Conservation (phyloP, 805 yeast genomes). For the Hanseniaspora guilliermondii region DNA sequence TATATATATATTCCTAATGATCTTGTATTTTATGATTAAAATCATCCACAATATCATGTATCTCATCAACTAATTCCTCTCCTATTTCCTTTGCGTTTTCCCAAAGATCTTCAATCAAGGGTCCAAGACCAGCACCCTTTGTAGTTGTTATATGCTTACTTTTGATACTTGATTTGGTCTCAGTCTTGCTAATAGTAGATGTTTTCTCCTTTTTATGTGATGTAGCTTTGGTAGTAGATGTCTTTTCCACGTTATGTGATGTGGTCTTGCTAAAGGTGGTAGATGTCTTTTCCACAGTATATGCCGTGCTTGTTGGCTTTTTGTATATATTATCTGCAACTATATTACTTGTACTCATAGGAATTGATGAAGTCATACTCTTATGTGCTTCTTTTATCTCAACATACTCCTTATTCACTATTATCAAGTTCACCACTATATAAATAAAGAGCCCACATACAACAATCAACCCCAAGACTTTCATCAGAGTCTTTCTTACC, state of each 20-base stretch:
- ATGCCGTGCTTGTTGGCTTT: not conserved
- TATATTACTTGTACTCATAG: not conserved
- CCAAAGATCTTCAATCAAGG: conserved; percentile 2
- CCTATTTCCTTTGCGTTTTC: conserved; percentile 7
- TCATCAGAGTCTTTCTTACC: not conserved
- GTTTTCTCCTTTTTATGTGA: no score
- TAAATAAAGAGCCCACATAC: not conserved
- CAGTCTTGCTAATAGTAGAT: not conserved
- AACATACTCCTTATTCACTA: conserved; percentile 8
- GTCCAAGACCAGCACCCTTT: not conserved
- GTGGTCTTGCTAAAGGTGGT: not conserved
- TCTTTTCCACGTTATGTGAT: not conserved
- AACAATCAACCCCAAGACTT: not conserved
- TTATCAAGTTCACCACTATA: not conserved
- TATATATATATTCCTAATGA: not conserved
- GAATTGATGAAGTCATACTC: not conserved
- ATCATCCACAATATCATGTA: not conserved
- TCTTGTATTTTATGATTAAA: not conserved
- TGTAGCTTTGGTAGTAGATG: not conserved
- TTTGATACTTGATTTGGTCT: not conserved
- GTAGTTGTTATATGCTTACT: not conserved
- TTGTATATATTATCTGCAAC: not conserved
- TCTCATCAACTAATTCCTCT: not conserved
- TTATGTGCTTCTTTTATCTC: not conserved
- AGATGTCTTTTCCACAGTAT: no score